phyloP scores from a whole-genome alignment of 1,139 yeast genomes.

The Neolecta irregularis region DNA sequence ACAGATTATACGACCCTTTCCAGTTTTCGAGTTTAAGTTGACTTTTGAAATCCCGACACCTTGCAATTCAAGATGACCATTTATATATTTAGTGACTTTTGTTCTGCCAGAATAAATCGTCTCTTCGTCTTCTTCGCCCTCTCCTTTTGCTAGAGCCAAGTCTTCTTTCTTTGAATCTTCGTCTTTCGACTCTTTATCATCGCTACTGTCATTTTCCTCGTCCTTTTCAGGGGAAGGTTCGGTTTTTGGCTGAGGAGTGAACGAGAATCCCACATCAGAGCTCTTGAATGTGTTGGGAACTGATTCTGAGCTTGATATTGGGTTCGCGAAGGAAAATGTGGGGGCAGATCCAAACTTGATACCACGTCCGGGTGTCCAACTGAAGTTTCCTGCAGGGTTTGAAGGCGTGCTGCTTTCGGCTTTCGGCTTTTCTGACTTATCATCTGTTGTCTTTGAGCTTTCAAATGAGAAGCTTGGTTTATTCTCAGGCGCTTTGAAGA shows the following conservation, averaged over 20 bases:
- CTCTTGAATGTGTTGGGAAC: not conserved
- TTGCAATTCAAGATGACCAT: constrained; percentile 36
- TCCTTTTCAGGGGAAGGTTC: not conserved
- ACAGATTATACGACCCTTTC: constrained; percentile 55
- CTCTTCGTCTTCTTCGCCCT: constrained; percentile 81
- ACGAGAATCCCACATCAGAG: constrained; percentile 1
- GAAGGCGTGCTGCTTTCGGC: constrained; percentile 2
- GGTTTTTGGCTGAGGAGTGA: not conserved
- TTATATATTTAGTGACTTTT: constrained; percentile 39
- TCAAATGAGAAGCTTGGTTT: too few species aligned
- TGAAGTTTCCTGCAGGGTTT: constrained; percentile 5
- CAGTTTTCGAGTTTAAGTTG: constrained; percentile 41
- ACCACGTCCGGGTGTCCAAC: constrained; percentile 26
- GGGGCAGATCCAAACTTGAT: constrained; percentile 22
- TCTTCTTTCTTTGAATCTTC: constrained; percentile 16
- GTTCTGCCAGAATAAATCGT: constrained; percentile 49
- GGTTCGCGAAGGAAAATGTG: constrained; percentile 9
- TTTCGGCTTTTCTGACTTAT: not conserved
- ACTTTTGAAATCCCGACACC: constrained; percentile 83
- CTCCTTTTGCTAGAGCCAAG: constrained; percentile 34
- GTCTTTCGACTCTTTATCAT: constrained; percentile 6
- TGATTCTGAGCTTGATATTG: constrained; percentile 6
- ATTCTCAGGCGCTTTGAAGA: not conserved
- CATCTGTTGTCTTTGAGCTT: not conserved
- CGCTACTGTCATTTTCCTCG: constrained; percentile 14